Base-by-base conservation (phyloP, 1,284 basidiomycete genomes). In the Cutaneotrichosporon mucoides region DNA sequence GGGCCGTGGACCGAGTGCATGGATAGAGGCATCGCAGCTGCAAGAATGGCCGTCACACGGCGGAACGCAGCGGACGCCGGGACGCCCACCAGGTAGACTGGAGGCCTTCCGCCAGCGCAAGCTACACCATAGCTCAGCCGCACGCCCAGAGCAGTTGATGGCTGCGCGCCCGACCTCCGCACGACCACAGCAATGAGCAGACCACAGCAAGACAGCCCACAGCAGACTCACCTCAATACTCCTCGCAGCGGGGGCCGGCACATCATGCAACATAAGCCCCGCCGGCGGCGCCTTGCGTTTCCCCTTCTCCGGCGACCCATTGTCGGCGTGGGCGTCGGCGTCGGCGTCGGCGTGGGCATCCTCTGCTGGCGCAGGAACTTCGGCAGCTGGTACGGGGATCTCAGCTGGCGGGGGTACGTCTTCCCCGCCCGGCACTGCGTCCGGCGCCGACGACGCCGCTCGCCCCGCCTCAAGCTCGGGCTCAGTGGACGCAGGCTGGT, bases 211-310 rank as follows among this genome's bases (percentile, higher is more conserved):
- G 24, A 24, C 24, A 24, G 24, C 24, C 24, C 24, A 24, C 24
- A 24, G 24, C 24, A 24, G 24, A 56, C 55, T 42, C 54, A 60
- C 59, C 55, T 60, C 59, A 13, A 60, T 53, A 9, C 41, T 35
- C 33, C 36, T 13, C 16, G 44, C 16, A n/a, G 24, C 33, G 3
- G 50, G 50, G 6, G 50, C 9, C 9, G 44, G 34, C 6, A 60
- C 50, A 11, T 56, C 51, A 8, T 56, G 45, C n/a, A 60, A 50
- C 59, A 53, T 49, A 45, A 60, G 41, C 34, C 33, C 56, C 8
- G 38, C 11, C 7, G 43, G 49, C 36, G 41, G 42, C 35, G 16
- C 49, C 49, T 52, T 45, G 49, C 49, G 34, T n/a, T 47, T 57
- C 6, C 49, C 42, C 38, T 41, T 41, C 38, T 40, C 38, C 38